These are phyloP conservation scores for Fusarium algeriense DNA, from an alignment of 2,329 filamentous ascomycete species.

Conservation along the genomic window DNA sequence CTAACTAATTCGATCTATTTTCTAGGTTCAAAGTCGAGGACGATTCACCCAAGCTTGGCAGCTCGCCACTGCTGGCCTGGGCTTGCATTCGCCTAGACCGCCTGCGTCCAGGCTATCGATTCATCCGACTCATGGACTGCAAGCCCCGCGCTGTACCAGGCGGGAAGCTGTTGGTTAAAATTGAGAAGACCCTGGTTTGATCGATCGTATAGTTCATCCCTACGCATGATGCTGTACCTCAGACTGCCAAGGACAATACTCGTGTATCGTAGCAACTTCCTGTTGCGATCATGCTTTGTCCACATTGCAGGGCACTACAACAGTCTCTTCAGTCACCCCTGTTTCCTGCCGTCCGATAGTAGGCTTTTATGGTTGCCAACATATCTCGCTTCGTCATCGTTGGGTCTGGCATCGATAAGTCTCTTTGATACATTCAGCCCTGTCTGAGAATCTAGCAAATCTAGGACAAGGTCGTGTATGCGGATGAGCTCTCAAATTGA, in stretches of 20 bases:
- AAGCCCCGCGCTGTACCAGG: slow-evolving; percentile 59
- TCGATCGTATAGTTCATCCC: not conserved
- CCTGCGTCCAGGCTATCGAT: slow-evolving; percentile 66
- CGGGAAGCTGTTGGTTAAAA: slow-evolving; percentile 64
- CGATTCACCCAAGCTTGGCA: slow-evolving; percentile 55
- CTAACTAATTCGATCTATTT: slow-evolving; percentile 30
- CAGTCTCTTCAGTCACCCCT: not conserved
- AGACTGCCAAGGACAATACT: not conserved
- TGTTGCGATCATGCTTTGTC: not conserved
- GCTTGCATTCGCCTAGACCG: slow-evolving; percentile 71
- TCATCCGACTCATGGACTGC: slow-evolving; percentile 63
- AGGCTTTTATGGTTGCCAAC: not conserved
- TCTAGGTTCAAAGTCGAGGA: slow-evolving; percentile 68
- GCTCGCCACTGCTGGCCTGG: slow-evolving; percentile 62
- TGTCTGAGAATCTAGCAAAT: not conserved
- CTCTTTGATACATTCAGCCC: no score
- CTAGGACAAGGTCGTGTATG: not conserved
- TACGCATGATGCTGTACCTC: not conserved
- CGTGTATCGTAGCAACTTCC: not conserved
- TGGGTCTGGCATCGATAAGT: not conserved
- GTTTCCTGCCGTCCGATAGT: not conserved
- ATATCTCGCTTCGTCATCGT: not conserved
- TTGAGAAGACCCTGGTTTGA: slow-evolving; percentile 61
- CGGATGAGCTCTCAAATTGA: not conserved
- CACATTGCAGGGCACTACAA: not conserved